phyloP scores from a whole-genome alignment of 2,329 filamentous ascomycete genomes.

The Cercospora zeae-maydis region DNA sequence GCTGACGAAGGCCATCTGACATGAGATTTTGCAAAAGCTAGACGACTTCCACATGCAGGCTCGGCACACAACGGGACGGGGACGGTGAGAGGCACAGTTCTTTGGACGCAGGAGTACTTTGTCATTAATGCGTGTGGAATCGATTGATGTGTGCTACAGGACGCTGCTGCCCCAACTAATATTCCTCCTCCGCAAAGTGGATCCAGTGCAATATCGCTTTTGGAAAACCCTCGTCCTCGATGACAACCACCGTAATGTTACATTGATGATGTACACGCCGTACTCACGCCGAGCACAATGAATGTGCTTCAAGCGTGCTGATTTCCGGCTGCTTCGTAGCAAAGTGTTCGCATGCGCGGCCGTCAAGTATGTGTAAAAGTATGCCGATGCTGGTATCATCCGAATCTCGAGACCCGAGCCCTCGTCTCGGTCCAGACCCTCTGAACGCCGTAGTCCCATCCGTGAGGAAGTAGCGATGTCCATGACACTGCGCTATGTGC shows the following conservation, averaged over 20 bases:
- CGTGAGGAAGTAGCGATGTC: slow-evolving; percentile 15
- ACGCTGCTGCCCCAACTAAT: slow-evolving; percentile 9
- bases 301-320: slow-evolving; percentile 18
- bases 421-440: background rate
- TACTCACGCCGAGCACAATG: slow-evolving; percentile 19
- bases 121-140: slow-evolving; percentile 8
- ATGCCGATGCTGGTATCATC: slow-evolving; percentile 31
- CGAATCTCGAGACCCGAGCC: slow-evolving; percentile 13
- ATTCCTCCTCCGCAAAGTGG: slow-evolving; percentile 5
- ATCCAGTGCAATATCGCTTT: slow-evolving; percentile 11
- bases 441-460: slow-evolving; percentile 12
- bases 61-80: background rate
- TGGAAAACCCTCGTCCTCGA: background rate
- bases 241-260: slow-evolving; percentile 17
- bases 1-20: slow-evolving; percentile 3
- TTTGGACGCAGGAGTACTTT: background rate
- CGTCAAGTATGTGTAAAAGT: slow-evolving; percentile 20
- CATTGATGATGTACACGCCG: slow-evolving; percentile 23
- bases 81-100: background rate
- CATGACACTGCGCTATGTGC: slow-evolving; percentile 6
- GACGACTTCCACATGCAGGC: background rate
- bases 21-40: background rate
- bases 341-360: slow-evolving; percentile 14
- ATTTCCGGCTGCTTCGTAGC: slow-evolving; percentile 13
- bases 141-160: background rate